Base-by-base conservation (phyloP, 2,329 filamentous ascomycete species). In the Cadophora luteo-olivacea region DNA sequence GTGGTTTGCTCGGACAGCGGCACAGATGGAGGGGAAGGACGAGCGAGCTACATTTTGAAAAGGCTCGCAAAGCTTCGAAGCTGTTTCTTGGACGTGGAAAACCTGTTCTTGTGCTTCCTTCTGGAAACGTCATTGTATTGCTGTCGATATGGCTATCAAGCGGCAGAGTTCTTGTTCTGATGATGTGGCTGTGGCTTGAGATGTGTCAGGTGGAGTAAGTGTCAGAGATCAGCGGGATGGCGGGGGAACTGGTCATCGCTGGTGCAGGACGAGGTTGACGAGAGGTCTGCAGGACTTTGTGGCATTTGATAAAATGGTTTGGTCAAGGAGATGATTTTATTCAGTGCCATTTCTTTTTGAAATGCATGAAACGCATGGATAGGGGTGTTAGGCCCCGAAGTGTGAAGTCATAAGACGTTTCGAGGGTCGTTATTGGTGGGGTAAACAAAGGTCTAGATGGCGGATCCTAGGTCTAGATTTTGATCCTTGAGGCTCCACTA, bases 191-290 rank as follows among this genome's bases (percentile, higher is more conserved):
- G 36, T 49, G 45, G 4, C 45, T 22, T 49, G 22, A 22, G 33
- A 41, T 38, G 55, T 60, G 32, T 60, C 55, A 41, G 11, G 55
- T 41, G 55, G 22, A 38, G 33, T 36, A 41, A 5, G 32, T 41
- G 55, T 60, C 33, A 41, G 55, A 60, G 55, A 60, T 41, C 55
- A 36, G 33, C 55, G 36, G 33, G 12, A 60, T 60, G 32, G 33
- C 33, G 22, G 55, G 54, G 55, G 33, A 60, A 41, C 22, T 16
- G 41, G 45, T 22, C 6, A 22, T n/a, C 19, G 45, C 12, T n/a
- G 12, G 41, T 16, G 14, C 41, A 48, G 16, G 41, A 19, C 41
- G 22, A 60, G 33, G 33, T 33, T n/a, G n/a, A 60, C 8, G 12
- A 9, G 11, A 60, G 11, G 22, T 41, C 33, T 60, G 5, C 19